These are phyloP conservation scores for Aspergillus sp. DNA, from an alignment of 2,329 filamentous ascomycete genomes.

Conservation along the genomic window DNA sequence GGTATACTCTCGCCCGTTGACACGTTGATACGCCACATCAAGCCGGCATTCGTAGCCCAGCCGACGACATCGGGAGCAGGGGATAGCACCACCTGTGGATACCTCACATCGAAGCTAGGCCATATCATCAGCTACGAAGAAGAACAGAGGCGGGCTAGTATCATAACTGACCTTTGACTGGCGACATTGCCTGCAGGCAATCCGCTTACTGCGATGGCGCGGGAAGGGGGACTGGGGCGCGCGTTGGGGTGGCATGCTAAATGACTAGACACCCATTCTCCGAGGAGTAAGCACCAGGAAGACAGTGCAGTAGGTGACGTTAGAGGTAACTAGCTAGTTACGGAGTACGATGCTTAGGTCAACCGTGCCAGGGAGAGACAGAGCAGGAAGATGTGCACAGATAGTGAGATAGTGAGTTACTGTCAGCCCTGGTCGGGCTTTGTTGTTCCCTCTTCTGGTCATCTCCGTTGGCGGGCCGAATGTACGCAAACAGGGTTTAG, in stretches of 20 bases:
- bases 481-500: too few species aligned
- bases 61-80: not conserved
- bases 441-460: too few species aligned
- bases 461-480: too few species aligned
- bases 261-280: too few species aligned
- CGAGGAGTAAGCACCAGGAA: too few species aligned
- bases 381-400: too few species aligned
- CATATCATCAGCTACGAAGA: not conserved
- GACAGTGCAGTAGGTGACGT: too few species aligned
- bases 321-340: too few species aligned
- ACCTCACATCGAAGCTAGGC: not conserved
- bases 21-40: not conserved
- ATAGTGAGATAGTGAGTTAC: too few species aligned
- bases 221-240: not conserved
- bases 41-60: not conserved
- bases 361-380: too few species aligned
- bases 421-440: too few species aligned
- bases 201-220: conserved; percentile 6
- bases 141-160: not conserved
- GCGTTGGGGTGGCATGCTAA: not conserved
- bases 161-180: not conserved
- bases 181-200: conserved; percentile 5
- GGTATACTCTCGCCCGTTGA: not conserved
- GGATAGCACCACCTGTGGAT: not conserved
- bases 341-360: too few species aligned